phyloP scores from a whole-genome alignment of 495 filamentous ascomycete species.

The Podospora conica region DNA sequence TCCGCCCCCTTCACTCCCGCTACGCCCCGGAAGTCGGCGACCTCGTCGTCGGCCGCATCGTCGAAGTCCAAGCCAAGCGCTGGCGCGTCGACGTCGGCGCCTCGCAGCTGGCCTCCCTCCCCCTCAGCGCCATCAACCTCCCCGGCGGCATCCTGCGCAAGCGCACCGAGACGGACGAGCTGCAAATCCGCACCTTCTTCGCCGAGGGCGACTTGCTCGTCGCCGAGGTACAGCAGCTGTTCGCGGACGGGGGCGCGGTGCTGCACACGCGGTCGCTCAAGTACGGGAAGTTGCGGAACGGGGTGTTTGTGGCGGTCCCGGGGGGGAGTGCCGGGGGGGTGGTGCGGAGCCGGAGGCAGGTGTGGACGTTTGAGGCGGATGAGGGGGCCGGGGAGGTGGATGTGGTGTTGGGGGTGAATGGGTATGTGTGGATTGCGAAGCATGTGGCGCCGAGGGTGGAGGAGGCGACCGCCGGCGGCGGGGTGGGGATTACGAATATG shows the following conservation, averaged over 20 bases:
- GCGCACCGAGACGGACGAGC: constrained; percentile 86
- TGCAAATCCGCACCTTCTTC: constrained; percentile 92
- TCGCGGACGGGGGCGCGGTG: constrained; percentile 71
- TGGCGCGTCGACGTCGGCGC: constrained; percentile 93
- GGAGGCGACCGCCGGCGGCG: constrained; percentile 38
- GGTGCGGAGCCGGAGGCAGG: constrained; percentile 69
- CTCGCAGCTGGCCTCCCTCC: constrained; percentile 72
- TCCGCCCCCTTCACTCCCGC: constrained; percentile 81
- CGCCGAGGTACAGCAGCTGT: constrained; percentile 84
- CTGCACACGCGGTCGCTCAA: constrained; percentile 85
- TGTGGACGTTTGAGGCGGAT: constrained; percentile 69
- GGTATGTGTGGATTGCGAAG: constrained; percentile 89
- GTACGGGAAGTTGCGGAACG: constrained; percentile 93
- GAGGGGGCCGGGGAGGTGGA: constrained; percentile 69
- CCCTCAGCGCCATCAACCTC: constrained; percentile 83
- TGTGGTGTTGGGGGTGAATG: constrained; percentile 88
- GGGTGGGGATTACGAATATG: constrained; percentile 61
- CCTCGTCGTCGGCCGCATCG: constrained; percentile 86
- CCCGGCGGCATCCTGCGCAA: constrained; percentile 89
- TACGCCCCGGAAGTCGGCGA: constrained; percentile 96
- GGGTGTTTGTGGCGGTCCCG: constrained; percentile 72
- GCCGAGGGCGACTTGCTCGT: constrained; percentile 83
- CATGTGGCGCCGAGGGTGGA: constrained; percentile 53
- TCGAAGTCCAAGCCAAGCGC: constrained; percentile 79
- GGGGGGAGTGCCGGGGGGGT: constrained; percentile 83